Percentiles rank a stretch among this genome's conserved stretches.
These are phyloP conservation scores for Citrus sp. DNA, from an alignment of 345 rosid genomes.

Conservation along the genomic window DNA sequence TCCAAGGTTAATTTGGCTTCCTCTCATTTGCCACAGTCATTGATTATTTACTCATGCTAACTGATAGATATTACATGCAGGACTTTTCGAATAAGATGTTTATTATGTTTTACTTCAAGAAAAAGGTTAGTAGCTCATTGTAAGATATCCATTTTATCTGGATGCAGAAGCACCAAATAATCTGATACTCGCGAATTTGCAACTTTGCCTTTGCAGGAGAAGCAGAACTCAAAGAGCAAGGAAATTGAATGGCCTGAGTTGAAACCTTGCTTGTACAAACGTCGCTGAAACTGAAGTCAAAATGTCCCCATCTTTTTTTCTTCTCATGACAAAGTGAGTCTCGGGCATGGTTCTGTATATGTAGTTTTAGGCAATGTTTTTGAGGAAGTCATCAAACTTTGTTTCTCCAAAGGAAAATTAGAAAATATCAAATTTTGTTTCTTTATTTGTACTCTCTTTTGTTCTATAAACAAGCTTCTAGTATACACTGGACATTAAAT, in stretches of 20 bases:
- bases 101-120: constrained; percentile 64
- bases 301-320: background rate
- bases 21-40: background rate
- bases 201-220: constrained; percentile 41
- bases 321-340: background rate
- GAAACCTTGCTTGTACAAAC: constrained; percentile 91
- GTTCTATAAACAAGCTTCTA: background rate
- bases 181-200: background rate
- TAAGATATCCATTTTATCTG: background rate
- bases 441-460: background rate
- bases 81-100: constrained; percentile 93
- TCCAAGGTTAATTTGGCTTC: constrained; percentile 42
- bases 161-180: background rate
- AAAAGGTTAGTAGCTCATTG: constrained; percentile 50
- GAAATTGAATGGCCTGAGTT: constrained; percentile 80
- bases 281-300: constrained; percentile 43
- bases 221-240: constrained; percentile 40
- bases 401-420: background rate
- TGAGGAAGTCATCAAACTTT: background rate
- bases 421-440: background rate
- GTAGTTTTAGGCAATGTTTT: background rate
- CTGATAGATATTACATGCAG: constrained; percentile 34
- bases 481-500: background rate
- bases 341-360: background rate
- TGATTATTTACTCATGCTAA: constrained; percentile 3